Conservation (phyloP, 306 rosid species). For the Purshia tridentata region DNA sequence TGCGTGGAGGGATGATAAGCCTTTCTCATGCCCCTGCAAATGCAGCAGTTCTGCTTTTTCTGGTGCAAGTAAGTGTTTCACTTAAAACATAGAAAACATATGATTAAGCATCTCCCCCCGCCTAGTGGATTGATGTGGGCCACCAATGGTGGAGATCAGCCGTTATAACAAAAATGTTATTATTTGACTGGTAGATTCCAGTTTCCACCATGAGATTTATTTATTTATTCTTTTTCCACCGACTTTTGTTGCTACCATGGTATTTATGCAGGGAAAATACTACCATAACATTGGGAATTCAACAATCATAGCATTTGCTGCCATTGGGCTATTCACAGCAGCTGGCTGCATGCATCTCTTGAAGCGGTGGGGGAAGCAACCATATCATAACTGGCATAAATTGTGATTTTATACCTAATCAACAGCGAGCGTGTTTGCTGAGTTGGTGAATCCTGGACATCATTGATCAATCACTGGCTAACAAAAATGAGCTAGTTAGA, state of each 20-base stretch:
- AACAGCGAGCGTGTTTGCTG: neutral
- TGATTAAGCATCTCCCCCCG: constrained; percentile 19
- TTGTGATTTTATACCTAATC: constrained; percentile 33
- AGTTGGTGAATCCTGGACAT: neutral
- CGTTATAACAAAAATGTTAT: neutral
- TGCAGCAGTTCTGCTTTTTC: constrained; percentile 67
- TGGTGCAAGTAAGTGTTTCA: constrained; percentile 63
- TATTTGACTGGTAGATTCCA: neutral
- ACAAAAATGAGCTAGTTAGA: neutral
- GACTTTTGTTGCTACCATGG: constrained; percentile 17
- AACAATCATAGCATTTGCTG: constrained; percentile 57
- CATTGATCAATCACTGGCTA: neutral
- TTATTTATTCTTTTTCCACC: neutral
- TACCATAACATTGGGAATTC: constrained; percentile 62
- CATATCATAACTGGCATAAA: constrained; percentile 75
- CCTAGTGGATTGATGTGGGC: constrained; percentile 9
- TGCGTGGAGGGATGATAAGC: constrained; percentile 97
- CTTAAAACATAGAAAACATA: constrained; percentile 15
- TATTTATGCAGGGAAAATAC: constrained; percentile 63
- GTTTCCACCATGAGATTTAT: constrained; percentile 3
- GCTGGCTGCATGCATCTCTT: constrained; percentile 76
- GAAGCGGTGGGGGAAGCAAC: constrained; percentile 88
- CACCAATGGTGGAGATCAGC: neutral
- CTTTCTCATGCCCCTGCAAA: constrained; percentile 81
- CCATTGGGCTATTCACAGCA: constrained; percentile 62